Base-by-base conservation (phyloP, 1,284 basidiomycete species). In the Pholiota adiposa region DNA sequence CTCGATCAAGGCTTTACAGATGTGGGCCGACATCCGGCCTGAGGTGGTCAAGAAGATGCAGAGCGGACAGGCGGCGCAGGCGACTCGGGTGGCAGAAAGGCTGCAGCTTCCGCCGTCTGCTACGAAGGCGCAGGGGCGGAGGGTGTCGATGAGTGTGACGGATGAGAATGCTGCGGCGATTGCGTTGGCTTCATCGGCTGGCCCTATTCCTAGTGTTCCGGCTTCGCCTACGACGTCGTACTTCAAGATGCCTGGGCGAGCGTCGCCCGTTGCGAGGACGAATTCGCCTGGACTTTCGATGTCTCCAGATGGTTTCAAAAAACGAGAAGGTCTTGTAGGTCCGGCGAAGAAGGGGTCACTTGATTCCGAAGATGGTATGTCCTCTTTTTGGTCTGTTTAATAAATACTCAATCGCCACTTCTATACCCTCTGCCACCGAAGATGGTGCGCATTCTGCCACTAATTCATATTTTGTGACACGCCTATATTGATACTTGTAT, bases 1-100 rank as follows among this genome's bases (percentile, higher is more conserved):
- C 0, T 92, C 90, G 0, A 93, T 93, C 76, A 93, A 93, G 71
- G 92, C 91, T 5, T 70, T 93, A 58, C 91, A 93, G 70, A 93
- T 93, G 89, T 93, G 91, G 88, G 92, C 91, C 12, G 91, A 93
- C 68, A 77, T 88, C 60, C 79, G 87, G 50, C 87, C 89, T 2
- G 86, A 90, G 50, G 83, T 79, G 12, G 82, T 83, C 44, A 83
- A 77, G 65, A 82, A 76, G 75, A 68, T 79, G 56, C 78, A 83
- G n/a, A 77, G 72, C 7, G 88, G 82, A 43, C 88, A 89, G 72
- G 82, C 78, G 7, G 83, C 76, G 6, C 84, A 89, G 65, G 89
- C 89, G 2, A 83, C 84, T 62, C 81, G 76, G 63, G 81, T 92
- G 23, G 90, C 90, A 14, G 84, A 86, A 19, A 82, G 83, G 33